Conservation (phyloP, 2,329 filamentous ascomycete species). For the Talaromyces marneffei region DNA sequence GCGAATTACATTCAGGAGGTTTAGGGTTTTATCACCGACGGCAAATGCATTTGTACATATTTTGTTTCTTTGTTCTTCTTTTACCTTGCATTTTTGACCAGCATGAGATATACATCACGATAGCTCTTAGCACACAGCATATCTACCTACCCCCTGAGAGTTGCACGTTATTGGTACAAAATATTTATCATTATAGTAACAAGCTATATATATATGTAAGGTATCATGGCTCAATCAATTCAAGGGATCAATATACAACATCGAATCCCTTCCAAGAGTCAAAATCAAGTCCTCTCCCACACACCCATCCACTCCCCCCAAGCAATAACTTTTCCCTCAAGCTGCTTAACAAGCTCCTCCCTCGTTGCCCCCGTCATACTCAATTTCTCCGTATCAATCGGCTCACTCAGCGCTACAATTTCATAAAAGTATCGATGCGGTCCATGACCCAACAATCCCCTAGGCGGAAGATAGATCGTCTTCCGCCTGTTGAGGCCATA, state of each 20-base stretch:
- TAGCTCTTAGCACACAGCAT: not conserved
- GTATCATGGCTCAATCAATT: not conserved
- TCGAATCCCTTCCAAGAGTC: not conserved
- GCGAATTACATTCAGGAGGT: conserved; percentile 85
- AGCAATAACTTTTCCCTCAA: conserved; percentile 45
- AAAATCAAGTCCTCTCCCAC: conserved; percentile 35
- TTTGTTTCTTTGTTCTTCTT: conserved; percentile 15
- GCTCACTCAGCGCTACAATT: conserved; percentile 44
- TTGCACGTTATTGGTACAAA: not conserved
- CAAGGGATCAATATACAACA: not conserved
- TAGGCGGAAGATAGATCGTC: conserved; percentile 42
- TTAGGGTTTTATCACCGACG: conserved; percentile 25
- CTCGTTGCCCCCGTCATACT: conserved; percentile 34
- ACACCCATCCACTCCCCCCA: conserved; percentile 48
- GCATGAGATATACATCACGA: not conserved
- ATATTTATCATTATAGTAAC: not conserved
- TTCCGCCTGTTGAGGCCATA: conserved; percentile 42
- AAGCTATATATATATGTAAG: not conserved
- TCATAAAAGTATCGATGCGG: conserved; percentile 50
- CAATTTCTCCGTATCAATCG: conserved; percentile 36
- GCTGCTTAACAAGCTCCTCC: conserved; percentile 40
- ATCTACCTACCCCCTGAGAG: not conserved
- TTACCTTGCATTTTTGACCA: conserved; percentile 16
- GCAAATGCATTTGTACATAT: not conserved
- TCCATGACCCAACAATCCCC: conserved; percentile 47